Percentiles rank a stretch among this genome's conserved stretches.
Evolutionary conservation across 306 rosid genomes (phyloP).

Genomic region (Gastrolobium villosum): DNA sequence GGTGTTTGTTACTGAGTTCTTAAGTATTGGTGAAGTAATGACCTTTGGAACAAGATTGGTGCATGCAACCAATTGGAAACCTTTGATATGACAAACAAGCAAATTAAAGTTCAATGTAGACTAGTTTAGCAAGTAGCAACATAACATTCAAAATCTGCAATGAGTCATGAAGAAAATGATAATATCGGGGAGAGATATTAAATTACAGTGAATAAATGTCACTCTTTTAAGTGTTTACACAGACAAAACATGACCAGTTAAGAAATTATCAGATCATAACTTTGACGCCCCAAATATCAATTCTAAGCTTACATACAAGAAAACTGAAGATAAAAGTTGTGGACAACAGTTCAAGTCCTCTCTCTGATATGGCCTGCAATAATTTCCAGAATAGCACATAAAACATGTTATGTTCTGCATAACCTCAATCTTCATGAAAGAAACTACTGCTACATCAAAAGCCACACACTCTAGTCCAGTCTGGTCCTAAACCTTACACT

Average conservation of each 20-base stretch:
- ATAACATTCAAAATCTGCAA: slow-evolving; percentile 22
- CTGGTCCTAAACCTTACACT: not conserved
- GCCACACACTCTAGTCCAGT: not conserved
- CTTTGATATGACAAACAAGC: slow-evolving; percentile 17
- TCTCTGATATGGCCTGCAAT: slow-evolving; percentile 72
- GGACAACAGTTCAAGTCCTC: slow-evolving; percentile 88
- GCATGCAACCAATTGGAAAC: not conserved
- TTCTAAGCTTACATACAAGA: slow-evolving; percentile 68
- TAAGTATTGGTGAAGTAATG: not conserved
- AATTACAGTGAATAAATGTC: not conserved
- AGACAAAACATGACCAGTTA: slow-evolving; percentile 11
- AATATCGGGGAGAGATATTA: not conserved
- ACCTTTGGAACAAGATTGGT: not conserved
- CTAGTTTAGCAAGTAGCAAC: not conserved
- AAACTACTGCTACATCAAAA: not conserved
- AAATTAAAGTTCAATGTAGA: not conserved
- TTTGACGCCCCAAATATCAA: slow-evolving; percentile 7
- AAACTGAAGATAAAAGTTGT: slow-evolving; percentile 81
- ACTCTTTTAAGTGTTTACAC: not conserved
- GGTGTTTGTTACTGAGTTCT: not conserved
- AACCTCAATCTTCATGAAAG: slow-evolving; percentile 27
- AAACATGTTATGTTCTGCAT: slow-evolving; percentile 10
- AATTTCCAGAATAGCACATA: slow-evolving; percentile 9
- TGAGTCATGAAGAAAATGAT: slow-evolving; percentile 1
- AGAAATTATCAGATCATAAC: slow-evolving; percentile 34